Base-by-base conservation (phyloP, 148 eudicot species). In the Chenopodium berlandieri region DNA sequence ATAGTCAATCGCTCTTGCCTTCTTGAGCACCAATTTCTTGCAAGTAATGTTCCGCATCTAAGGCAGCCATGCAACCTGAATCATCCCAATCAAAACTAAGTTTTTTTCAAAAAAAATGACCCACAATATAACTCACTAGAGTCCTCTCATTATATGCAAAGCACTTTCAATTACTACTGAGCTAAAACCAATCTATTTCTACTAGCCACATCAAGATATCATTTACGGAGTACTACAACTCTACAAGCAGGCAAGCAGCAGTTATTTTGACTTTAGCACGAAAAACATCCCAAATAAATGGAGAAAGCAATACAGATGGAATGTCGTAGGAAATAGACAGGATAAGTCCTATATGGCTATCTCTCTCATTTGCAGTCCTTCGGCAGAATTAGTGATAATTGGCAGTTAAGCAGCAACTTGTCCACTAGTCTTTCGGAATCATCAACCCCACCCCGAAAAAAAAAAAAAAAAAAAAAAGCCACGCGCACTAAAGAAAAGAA, bases 31-130 rank as follows among this genome's bases (percentile, higher is more conserved):
- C 95, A 63, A 92, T 82, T 82, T 93, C 95, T 80, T 92, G 97
- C 85, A 93, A 83, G 84, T 92, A 93, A 83, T 93, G 97, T 80
- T 93, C 97, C 40, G 95, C 94, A 37, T 92, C 97, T 84, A 93
- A 77, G 23, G 97, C 97, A 48, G 94, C 97, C 97, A 91, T 93
- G 84, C 97, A 92, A 34, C 97, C 97, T 93, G 90, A 85, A 84
- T 30, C 31, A 27, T 50, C 23, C 40, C 17, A 80, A 71, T 50
- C 23, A 0, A n/a, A 62, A 75, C 8, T 54, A 2, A 25, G 66
- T 9, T 9, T 62, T n/a, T 47, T 22, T 22, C 48, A 78, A 54
- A 50, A 23, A 58, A 62, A 52, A 52, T n/a, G 37, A 19, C n/a
- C 54, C 1, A 23, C 22, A 4, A 16, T n/a, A 32, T 1, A 64